Percentiles rank a stretch among this genome's conserved stretches.
Evolutionary conservation across 129 eudicot species (phyloP).

Genomic region (Glebionis coronaria): DNA sequence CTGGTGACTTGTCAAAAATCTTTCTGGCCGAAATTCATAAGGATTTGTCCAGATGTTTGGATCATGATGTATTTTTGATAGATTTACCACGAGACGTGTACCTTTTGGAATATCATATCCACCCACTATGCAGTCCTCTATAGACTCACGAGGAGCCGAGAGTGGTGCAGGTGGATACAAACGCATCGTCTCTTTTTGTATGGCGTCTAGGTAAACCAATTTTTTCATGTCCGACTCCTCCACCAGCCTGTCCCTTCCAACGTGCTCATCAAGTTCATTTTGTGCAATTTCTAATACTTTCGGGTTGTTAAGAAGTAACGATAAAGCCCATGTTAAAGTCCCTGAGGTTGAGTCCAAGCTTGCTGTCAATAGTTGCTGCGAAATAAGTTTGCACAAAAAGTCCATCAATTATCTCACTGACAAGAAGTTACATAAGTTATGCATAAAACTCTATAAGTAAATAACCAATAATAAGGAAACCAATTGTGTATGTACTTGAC

Average conservation of each 20-base stretch:
- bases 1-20: too few relatives aligned
- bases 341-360: background rate
- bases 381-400: background rate
- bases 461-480: background rate
- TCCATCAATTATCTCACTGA: background rate
- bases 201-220: slow-evolving; percentile 10
- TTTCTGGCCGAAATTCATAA: background rate
- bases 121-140: slow-evolving; percentile 1
- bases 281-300: background rate
- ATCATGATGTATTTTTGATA: background rate
- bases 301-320: background rate
- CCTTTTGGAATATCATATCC: background rate
- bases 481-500: background rate
- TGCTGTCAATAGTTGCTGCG: background rate
- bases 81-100: background rate
- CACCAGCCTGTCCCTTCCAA: background rate
- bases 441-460: background rate
- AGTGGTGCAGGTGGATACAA: background rate
- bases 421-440: background rate
- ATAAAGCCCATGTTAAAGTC: slow-evolving; percentile 5
- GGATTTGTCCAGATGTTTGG: background rate
- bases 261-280: background rate
- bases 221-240: background rate
- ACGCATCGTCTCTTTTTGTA: slow-evolving; percentile 3
- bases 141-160: background rate